Evolutionary conservation across 2,329 filamentous ascomycete genomes (phyloP).

Genomic region (Orbilia javanica): DNA sequence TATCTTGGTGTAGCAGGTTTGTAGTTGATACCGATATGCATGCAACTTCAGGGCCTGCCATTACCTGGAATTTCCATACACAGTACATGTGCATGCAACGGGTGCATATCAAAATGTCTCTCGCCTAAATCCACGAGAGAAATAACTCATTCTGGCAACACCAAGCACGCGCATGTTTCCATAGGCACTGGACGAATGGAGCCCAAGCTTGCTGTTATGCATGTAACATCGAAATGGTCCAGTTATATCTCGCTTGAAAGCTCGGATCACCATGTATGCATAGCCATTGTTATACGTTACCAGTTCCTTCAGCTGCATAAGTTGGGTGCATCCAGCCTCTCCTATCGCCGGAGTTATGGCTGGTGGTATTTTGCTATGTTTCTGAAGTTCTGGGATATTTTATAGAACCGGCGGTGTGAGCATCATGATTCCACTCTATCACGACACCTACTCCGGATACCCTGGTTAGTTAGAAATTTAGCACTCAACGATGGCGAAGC

Average conservation of each 20-base stretch:
- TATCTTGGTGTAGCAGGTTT: not conserved
- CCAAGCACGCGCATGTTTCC: not conserved
- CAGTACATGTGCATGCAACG: too few relatives aligned
- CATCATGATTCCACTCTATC: conserved; percentile 5
- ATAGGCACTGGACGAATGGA: not conserved
- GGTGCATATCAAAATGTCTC: conserved; percentile 21
- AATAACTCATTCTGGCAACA: conserved; percentile 12
- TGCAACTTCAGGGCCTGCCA: conserved; percentile 30
- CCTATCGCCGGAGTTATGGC: not conserved
- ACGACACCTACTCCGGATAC: not conserved
- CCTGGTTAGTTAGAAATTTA: not conserved
- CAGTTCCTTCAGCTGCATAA: not conserved
- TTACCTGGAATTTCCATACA: conserved; percentile 9
- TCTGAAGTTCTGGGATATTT: not conserved
- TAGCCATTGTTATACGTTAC: not conserved
- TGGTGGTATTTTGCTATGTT: not conserved
- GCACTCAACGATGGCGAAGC: not conserved
- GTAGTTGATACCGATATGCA: not conserved
- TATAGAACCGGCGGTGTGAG: not conserved
- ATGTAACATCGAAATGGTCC: conserved; percentile 6
- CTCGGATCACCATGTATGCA: conserved; percentile 4
- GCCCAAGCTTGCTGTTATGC: not conserved
- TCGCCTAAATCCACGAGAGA: conserved; percentile 47
- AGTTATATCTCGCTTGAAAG: not conserved
- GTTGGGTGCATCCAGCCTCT: not conserved